phyloP scores from a whole-genome alignment of 179 eudicot genomes.

The Heliamphora pulchella region DNA sequence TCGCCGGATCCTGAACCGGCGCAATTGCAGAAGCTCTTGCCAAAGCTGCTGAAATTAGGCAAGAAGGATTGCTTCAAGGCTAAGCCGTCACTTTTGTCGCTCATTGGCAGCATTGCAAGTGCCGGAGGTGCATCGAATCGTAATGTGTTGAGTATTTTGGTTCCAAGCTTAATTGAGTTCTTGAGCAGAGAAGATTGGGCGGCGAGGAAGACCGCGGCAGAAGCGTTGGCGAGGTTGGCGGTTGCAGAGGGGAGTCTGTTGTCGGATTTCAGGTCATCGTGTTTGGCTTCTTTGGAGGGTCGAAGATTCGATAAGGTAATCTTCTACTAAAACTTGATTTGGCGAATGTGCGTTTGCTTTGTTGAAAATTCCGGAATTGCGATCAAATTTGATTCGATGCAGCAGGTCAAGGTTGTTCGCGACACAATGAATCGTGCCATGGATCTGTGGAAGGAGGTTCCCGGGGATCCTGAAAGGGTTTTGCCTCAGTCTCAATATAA shows the following conservation, averaged over 20 bases:
- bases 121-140: constrained; percentile 31
- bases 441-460: constrained; percentile 61
- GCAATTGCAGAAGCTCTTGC: constrained; percentile 38
- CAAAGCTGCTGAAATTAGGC: constrained; percentile 44
- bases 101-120: constrained; percentile 43
- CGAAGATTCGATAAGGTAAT: constrained; percentile 72
- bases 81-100: constrained; percentile 44
- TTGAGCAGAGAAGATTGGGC: constrained; percentile 74
- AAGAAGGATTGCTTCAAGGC: constrained; percentile 48
- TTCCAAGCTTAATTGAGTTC: constrained; percentile 33
- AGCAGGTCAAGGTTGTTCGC: constrained; percentile 69
- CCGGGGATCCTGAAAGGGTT: constrained; percentile 32
- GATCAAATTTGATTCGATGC: constrained; percentile 15
- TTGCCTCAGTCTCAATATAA: constrained; percentile 31
- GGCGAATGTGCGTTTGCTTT: neutral
- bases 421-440: constrained; percentile 65
- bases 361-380: neutral
- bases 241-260: constrained; percentile 28
- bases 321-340: neutral
- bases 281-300: constrained; percentile 48
- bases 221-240: constrained; percentile 48
- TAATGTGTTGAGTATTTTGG: constrained; percentile 27
- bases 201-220: constrained; percentile 73
- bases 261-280: constrained; percentile 32
- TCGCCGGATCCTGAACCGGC: constrained; percentile 23